Evolutionary conservation across 1,139 yeast genomes (phyloP), one percentile per base, ranked within the genome.

Genomic region (Hansenula sp.): DNA sequence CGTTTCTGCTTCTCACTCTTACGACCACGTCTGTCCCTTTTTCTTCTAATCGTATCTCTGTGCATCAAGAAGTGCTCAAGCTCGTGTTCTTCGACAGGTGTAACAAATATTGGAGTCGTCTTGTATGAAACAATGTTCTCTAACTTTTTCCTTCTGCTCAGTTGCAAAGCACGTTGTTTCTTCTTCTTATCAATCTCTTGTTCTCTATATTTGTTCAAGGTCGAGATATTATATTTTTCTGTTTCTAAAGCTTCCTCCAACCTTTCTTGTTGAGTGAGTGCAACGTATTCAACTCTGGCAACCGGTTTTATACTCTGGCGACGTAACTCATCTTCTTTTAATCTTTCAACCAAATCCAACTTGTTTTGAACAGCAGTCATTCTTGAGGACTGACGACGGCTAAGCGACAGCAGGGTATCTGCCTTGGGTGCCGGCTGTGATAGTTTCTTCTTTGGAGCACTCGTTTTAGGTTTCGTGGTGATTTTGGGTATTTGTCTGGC

Each of bases 211-310:
- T 76, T 72, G 49, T 86, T 80, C 51, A 93, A 70, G 4, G 97
- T 85, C 28, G 79, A 71, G 5, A 81, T 67, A 61, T 94, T 93
- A 41, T 77, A 75, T 58, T 77, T 74, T 62, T 93, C 99, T 0
- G 98, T 94, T 53, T 84, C 86, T 38, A 81, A 71, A 0, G 99
- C 98, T 59, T 90, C 95, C 12, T 76, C 84, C 42, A 93, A 67
- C 46, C 91, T 72, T 60, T 93, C 96, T 49, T 84, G 96, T 57
- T 93, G 96, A 0, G 99, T 90, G 60, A 86, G 60, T 51, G 76
- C 81, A 15, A 71, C 69, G 43, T 75, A 74, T 47, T 63, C 74
- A 62, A 52, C 65, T 48, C 41, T 49, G 4, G 46, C 47, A 2
- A 53, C 57, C 1, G 59, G 59, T 39, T 52, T 55, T 16, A 50